These are phyloP conservation scores for Nakaseomyces sp. DNA, from an alignment of 1,139 yeast genomes.

Conservation along the genomic window DNA sequence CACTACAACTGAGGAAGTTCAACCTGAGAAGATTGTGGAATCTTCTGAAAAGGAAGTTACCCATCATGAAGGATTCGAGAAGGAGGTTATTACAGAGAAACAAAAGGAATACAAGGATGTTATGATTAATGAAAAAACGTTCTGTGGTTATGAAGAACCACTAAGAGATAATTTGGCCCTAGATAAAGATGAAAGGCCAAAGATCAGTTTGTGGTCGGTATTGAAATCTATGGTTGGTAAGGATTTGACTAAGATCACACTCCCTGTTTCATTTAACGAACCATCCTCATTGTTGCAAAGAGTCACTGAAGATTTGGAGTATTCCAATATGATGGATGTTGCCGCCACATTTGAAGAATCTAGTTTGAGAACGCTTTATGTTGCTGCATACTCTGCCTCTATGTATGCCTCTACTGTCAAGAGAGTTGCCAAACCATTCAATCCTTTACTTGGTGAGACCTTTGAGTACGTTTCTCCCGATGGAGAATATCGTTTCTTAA, in stretches of 20 bases:
- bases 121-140: conserved; percentile 56
- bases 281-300: conserved; percentile 90
- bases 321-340: conserved; percentile 63
- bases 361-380: conserved; percentile 71
- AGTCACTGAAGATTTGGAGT: conserved; percentile 93
- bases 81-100: conserved; percentile 22
- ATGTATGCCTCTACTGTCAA: conserved; percentile 89
- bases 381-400: conserved; percentile 91
- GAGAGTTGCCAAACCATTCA: conserved; percentile 95
- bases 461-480: conserved; percentile 90
- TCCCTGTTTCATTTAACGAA: conserved; percentile 94
- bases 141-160: conserved; percentile 81
- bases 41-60: conserved; percentile 5
- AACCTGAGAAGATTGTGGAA: conserved; percentile 3
- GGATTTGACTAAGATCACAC: conserved; percentile 93
- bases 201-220: conserved; percentile 88
- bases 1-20: conserved; percentile 7
- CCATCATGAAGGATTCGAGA: not conserved
- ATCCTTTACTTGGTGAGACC: conserved; percentile 91
- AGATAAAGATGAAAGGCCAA: conserved; percentile 84
- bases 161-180: conserved; percentile 61
- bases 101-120: conserved; percentile 41
- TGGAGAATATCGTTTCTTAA: conserved; percentile 69
- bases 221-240: conserved; percentile 92
- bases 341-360: conserved; percentile 76